Percentiles rank a stretch among this genome's conserved stretches.
Evolutionary conservation across 1,139 yeast genomes (phyloP).

Genomic region (Barnettozyma hawaiiensis): DNA sequence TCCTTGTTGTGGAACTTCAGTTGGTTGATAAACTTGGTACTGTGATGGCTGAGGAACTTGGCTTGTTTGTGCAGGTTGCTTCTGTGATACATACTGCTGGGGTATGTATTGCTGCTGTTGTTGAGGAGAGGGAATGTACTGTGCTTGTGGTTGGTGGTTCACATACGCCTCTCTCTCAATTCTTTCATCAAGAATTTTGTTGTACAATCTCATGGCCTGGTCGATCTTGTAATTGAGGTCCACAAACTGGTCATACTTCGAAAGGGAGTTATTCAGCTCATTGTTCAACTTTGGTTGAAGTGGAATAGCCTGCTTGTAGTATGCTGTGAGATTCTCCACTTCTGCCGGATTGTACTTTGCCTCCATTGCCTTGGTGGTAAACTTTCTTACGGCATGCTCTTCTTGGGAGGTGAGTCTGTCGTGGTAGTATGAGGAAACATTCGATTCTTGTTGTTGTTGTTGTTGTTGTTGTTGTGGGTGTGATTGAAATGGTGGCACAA

Average conservation of each 20-base stretch:
- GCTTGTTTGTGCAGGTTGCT: background rate
- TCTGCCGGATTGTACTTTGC: conserved; percentile 51
- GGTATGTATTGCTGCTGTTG: conserved; percentile 7
- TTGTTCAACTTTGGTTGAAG: conserved; percentile 72
- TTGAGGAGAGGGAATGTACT: conserved; percentile 1
- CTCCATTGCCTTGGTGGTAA: conserved; percentile 59
- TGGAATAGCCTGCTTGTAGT: conserved; percentile 58
- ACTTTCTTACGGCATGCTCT: conserved; percentile 62
- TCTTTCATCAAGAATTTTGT: conserved; percentile 68
- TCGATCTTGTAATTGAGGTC: conserved; percentile 80
- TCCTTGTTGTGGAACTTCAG: conserved; percentile 5
- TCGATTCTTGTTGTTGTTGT: conserved; percentile 21
- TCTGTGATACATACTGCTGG: conserved; percentile 4
- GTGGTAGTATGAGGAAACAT: background rate
- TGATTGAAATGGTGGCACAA: conserved; percentile 15
- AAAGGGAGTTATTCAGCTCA: conserved; percentile 56
- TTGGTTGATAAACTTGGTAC: conserved; percentile 5
- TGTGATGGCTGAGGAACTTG: conserved; percentile 8
- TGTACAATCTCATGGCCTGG: conserved; percentile 74
- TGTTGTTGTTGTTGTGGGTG: conserved; percentile 11
- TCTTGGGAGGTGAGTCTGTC: conserved; percentile 46
- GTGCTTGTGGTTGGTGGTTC: conserved; percentile 8
- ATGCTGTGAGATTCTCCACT: conserved; percentile 29
- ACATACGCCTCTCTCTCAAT: conserved; percentile 25
- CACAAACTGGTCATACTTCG: conserved; percentile 63